These are phyloP conservation scores for Rutidosis leptorrhynchoides DNA, from an alignment of 129 eudicot genomes.

Conservation along the genomic window DNA sequence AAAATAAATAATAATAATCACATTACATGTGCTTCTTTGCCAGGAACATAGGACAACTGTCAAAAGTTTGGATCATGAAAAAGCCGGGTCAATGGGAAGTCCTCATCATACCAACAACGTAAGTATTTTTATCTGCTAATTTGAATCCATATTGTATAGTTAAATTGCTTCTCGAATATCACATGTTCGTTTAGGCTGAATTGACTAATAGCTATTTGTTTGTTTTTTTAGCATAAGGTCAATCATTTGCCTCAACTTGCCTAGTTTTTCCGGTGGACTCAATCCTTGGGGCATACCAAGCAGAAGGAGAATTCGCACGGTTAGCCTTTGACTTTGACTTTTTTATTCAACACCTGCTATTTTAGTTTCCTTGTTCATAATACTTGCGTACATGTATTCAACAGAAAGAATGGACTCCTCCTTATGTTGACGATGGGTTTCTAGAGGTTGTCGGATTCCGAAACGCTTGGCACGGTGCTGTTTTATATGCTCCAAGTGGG, in stretches of 20 bases:
- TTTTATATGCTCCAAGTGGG: constrained; percentile 74
- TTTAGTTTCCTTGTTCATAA: constrained; percentile 5
- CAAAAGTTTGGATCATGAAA: constrained; percentile 66
- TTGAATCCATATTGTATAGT: constrained; percentile 8
- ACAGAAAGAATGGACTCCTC: constrained; percentile 65
- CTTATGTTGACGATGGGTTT: constrained; percentile 81
- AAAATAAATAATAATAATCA: too few species aligned
- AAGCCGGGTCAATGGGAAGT: constrained; percentile 61
- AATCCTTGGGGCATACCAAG: constrained; percentile 90
- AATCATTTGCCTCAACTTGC: constrained; percentile 82
- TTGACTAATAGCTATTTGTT: not conserved
- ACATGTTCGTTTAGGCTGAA: not conserved
- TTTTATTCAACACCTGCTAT: constrained; percentile 6
- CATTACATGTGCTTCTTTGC: constrained; percentile 10
- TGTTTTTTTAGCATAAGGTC: constrained; percentile 66
- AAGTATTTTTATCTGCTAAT: constrained; percentile 9
- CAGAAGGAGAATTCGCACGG: constrained; percentile 48
- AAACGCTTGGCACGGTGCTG: constrained; percentile 99
- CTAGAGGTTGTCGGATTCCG: constrained; percentile 91
- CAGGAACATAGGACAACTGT: constrained; percentile 69
- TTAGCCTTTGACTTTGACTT: constrained; percentile 28
- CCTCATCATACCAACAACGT: constrained; percentile 58
- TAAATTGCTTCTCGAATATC: not conserved
- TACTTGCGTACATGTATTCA: constrained; percentile 3
- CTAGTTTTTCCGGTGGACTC: constrained; percentile 95